Conservation (phyloP, 441 rosid species). For the Macaranga tanarius region DNA sequence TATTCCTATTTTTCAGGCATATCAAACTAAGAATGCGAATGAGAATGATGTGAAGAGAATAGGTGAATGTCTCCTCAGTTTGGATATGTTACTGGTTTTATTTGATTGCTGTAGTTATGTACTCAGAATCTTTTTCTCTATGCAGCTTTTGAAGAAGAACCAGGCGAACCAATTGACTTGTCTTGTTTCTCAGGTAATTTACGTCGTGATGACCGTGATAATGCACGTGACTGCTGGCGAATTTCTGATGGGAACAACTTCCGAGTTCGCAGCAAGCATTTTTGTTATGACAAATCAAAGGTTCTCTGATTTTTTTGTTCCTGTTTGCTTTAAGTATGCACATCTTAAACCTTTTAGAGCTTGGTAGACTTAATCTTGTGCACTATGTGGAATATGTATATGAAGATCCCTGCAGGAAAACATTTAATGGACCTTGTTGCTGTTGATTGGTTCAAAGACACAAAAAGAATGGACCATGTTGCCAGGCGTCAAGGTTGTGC, state of each 20-base stretch:
- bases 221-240: constrained; percentile 89
- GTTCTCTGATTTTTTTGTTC: constrained; percentile 35
- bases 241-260: constrained; percentile 89
- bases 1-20: constrained; percentile 45
- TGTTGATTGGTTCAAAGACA: constrained; percentile 98
- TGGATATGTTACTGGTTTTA: constrained; percentile 4
- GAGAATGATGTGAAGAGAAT: constrained; percentile 61
- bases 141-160: constrained; percentile 72
- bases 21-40: constrained; percentile 45
- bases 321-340: constrained; percentile 11
- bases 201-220: constrained; percentile 81
- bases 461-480: constrained; percentile 96
- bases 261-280: constrained; percentile 91
- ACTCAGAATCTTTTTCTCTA: constrained; percentile 12
- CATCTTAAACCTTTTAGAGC: constrained; percentile 11
- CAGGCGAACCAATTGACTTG: constrained; percentile 65
- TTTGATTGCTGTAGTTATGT: constrained; percentile 14
- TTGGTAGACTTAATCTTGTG: constrained; percentile 24
- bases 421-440: constrained; percentile 98
- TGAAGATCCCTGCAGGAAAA: constrained; percentile 93
- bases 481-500: constrained; percentile 94
- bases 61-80: constrained; percentile 40
- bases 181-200: constrained; percentile 89
- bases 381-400: constrained; percentile 20
- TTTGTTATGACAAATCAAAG: constrained; percentile 90